phyloP scores from a whole-genome alignment of 495 filamentous ascomycete genomes.

The Pseudomonodictys pantanalensis region DNA sequence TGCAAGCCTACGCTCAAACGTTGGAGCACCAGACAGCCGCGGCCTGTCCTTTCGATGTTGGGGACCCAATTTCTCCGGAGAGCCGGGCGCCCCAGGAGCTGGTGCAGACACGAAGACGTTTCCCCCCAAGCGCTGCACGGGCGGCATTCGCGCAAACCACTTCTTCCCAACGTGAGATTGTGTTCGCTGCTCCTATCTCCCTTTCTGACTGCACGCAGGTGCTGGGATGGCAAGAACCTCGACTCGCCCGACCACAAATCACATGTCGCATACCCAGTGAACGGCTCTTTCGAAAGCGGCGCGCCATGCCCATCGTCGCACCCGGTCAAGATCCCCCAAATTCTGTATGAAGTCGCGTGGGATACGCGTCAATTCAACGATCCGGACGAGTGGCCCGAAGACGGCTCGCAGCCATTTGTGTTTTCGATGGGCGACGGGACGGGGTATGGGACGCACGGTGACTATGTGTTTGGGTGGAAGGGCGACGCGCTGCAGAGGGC shows the following conservation, averaged over 20 bases:
- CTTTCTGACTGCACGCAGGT: neutral
- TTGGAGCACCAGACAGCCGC: constrained; percentile 33
- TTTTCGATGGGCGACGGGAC: constrained; percentile 16
- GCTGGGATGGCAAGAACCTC: constrained; percentile 22
- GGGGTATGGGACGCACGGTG: constrained; percentile 20
- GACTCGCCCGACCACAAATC: constrained; percentile 21
- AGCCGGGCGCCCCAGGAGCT: constrained; percentile 5
- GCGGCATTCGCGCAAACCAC: constrained; percentile 15
- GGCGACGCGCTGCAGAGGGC: constrained; percentile 20
- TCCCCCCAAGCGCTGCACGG: constrained; percentile 5
- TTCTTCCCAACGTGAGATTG: constrained; percentile 16
- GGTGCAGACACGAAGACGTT: constrained; percentile 9
- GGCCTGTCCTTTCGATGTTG: constrained; percentile 17
- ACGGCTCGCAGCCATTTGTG: constrained; percentile 25
- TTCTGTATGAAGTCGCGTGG: constrained; percentile 23
- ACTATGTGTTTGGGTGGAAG: constrained; percentile 28
- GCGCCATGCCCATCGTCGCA: constrained; percentile 19
- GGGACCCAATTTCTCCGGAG: constrained; percentile 1
- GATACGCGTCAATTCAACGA: constrained; percentile 21
- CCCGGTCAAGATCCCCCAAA: constrained; percentile 20
- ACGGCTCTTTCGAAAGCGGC: constrained; percentile 6
- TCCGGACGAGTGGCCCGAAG: constrained; percentile 10
- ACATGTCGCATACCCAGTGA: constrained; percentile 22
- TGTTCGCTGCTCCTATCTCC: neutral
- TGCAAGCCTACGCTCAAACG: neutral